Percentiles rank a stretch among this genome's conserved stretches.
Evolutionary conservation across 306 rosid genomes (phyloP).

Genomic region (Vigna unguiculata): DNA sequence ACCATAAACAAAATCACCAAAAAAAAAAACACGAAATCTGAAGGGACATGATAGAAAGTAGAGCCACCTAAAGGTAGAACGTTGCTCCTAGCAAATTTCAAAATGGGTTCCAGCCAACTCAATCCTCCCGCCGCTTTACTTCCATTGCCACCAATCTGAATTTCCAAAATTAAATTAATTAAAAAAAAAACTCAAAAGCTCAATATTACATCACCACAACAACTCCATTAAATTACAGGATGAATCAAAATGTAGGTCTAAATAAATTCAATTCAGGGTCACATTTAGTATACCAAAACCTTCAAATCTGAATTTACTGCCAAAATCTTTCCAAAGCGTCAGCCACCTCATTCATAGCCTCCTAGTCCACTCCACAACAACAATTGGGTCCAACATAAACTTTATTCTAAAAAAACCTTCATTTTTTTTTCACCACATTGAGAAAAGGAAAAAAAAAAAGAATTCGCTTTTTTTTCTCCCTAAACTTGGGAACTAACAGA

Average conservation of each 20-base stretch:
- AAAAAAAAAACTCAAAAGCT: background rate
- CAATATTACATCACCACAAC: slow-evolving; percentile 1
- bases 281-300: background rate
- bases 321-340: background rate
- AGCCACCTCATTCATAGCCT: background rate
- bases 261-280: background rate
- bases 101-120: slow-evolving; percentile 63
- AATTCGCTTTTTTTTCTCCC: background rate
- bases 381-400: background rate
- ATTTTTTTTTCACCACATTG: background rate
- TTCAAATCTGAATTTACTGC: background rate
- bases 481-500: background rate
- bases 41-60: slow-evolving; percentile 6
- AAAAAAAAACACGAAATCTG: background rate
- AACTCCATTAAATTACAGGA: background rate
- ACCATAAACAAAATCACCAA: background rate
- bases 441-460: background rate
- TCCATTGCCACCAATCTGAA: slow-evolving; percentile 74
- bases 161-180: slow-evolving; percentile 33
- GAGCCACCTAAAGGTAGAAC: slow-evolving; percentile 78
- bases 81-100: slow-evolving; percentile 65
- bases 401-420: no score
- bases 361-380: background rate
- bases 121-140: slow-evolving; percentile 45
- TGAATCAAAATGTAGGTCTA: background rate